Evolutionary conservation across 2,329 filamentous ascomycete genomes (phyloP), one percentile per base, ranked within the genome.

Genomic region (Corynespora cassiicola): DNA sequence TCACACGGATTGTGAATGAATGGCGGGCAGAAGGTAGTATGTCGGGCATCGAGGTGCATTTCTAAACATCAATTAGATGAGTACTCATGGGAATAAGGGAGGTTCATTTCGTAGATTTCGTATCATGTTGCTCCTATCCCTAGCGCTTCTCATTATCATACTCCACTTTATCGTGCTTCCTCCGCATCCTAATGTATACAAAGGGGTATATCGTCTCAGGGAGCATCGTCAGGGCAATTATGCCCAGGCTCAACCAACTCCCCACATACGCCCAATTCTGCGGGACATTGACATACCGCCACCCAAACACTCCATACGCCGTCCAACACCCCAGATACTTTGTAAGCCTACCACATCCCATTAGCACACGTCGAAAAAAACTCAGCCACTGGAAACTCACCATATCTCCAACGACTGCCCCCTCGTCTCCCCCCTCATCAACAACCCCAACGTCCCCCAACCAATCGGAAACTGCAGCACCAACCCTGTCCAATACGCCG

Each of bases 371-470:
- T 8, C 12, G 3, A 11, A 14, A 19, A 19, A 14, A 7, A n/a
- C 9, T 14, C 5, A 9, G 9, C 12, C n/a, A n/a, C n/a, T n/a
- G n/a, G n/a, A n/a, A 21, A 53, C 65, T 26, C 39, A 70, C 68
- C 68, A 71, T 7, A 71, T 70, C 48, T 71, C 68, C 7, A 71
- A 34, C 31, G 58, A 65, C 46, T 71, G 68, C 6, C 68, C 68
- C 23, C 64, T 69, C 3, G 65, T 64, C 39, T 67, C 56, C 23
- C 58, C 32, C 14, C 61, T 45, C 22, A 53, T 53, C 7, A 59
- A 10, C 17, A 68, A 20, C 36, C 70, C 54, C 22, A 58, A 47
- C 11, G 70, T 32, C 25, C 61, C 67, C 63, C 64, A 69, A 10
- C 65, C 61, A 38, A 71, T 71, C 5, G 67, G 68, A 29, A 70